Base-by-base conservation (phyloP, 768 basidiomycete species). In the Pisolithus microcarpus region DNA sequence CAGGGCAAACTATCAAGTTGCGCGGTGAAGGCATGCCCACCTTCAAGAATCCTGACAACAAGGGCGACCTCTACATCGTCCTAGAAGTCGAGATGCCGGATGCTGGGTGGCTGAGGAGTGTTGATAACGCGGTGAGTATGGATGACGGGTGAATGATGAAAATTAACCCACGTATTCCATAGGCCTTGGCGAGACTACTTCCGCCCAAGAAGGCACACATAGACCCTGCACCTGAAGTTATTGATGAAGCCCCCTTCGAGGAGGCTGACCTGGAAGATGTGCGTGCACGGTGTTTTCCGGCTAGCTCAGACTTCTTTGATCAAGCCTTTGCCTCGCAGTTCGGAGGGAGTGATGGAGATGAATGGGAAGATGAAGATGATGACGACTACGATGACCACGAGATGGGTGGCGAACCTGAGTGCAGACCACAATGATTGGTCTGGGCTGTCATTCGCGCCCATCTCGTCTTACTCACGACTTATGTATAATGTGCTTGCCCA, bases 1-100 rank as follows among this genome's bases (percentile, higher is more conserved):
- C 82, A 4, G 82, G 82, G 10, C 82, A 86, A 56, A 80, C 82
- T 19, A 87, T 93, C 53, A 73, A 85, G 16, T 61, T 96, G 36
- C 77, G 81, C 2, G 85, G 83, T 10, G 93, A 97, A 68, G 94
- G 95, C 37, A 94, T 97, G 92, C 92, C 93, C 1, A 65, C 80
- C 11, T 75, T 82, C 68, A 84, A 83, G 58, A 73, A 73, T 11
- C 71, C 81, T 21, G 78, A 81, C 49, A 68, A 75, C 54, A 85
- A 82, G 65, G 93, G 93, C 10, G 85, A 94, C 61, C 72, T 97
- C 37, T 90, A 84, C 59, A 74, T 97, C 50, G 77, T 85, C 48
- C 78, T 96, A 48, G 79, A 85, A 50, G 76, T 97, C 48, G 93
- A 96, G 69, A 92, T 94, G 90, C 94, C 94, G 11, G 73, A 75